Conservation (phyloP, 352 stramenopile genomes). For the Globisporangium cystogenes region DNA sequence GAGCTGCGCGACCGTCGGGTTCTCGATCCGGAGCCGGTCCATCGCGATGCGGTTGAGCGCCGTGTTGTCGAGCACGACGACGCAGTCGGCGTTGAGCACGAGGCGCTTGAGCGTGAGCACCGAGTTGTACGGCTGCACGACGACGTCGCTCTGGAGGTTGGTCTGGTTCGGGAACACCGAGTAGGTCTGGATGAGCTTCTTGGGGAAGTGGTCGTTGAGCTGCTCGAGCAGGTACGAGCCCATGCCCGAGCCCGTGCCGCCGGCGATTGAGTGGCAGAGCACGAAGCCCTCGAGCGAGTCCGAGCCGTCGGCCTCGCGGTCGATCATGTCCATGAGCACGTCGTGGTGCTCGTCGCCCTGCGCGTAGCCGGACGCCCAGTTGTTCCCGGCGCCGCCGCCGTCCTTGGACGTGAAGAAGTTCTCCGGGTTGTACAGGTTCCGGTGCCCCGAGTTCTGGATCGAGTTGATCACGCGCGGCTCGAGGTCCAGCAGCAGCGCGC, state of each 20-base stretch:
- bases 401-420: slow-evolving; percentile 96
- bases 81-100: slow-evolving; percentile 97
- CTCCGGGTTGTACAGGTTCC: slow-evolving; percentile 98
- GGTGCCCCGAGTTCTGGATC: slow-evolving; percentile 89
- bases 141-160: slow-evolving; percentile 93
- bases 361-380: slow-evolving; percentile 90
- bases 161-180: slow-evolving; percentile 98
- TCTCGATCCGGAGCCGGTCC: slow-evolving; percentile 93
- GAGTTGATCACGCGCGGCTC: slow-evolving; percentile 94
- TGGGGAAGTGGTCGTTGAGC: slow-evolving; percentile 99
- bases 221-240: slow-evolving; percentile 98
- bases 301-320: slow-evolving; percentile 94
- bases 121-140: slow-evolving; percentile 99
- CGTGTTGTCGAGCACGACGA: slow-evolving; percentile 99
- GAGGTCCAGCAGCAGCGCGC: slow-evolving; percentile 97
- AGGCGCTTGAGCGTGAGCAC: slow-evolving; percentile 98
- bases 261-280: slow-evolving; percentile 98
- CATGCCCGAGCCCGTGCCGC: slow-evolving; percentile 98
- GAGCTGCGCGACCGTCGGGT: slow-evolving; percentile 95
- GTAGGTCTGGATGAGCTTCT: slow-evolving; percentile 99
- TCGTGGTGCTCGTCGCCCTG: slow-evolving; percentile 95
- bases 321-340: slow-evolving; percentile 99
- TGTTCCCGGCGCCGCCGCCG: slow-evolving; percentile 90
- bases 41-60: slow-evolving; percentile 96
- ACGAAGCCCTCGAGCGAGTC: slow-evolving; percentile 98